Conservation (phyloP, 1,284 basidiomycete genomes). For the Fomes fomentarius region DNA sequence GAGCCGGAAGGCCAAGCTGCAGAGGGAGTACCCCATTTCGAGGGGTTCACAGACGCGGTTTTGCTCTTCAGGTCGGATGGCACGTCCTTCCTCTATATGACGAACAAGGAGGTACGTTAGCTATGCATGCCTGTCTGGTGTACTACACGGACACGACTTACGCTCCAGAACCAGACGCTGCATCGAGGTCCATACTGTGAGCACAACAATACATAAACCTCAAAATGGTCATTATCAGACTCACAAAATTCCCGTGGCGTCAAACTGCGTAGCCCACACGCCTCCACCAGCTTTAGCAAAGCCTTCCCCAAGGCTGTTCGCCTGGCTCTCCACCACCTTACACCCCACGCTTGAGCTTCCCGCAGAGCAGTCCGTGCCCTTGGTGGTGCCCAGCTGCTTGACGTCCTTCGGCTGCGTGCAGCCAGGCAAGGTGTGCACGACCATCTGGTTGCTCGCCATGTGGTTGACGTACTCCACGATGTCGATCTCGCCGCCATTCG, state of each 20-base stretch:
- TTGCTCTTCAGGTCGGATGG: slow-evolving; percentile 41
- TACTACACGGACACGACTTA: slow-evolving; percentile 40
- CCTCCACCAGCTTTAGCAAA: slow-evolving; percentile 74
- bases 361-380: slow-evolving; percentile 48
- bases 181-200: slow-evolving; percentile 14
- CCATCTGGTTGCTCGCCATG: slow-evolving; percentile 56
- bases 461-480: slow-evolving; percentile 48
- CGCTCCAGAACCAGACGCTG: slow-evolving; percentile 78
- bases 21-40: slow-evolving; percentile 54
- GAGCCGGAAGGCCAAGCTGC: slow-evolving; percentile 52
- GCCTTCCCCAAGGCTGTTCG: slow-evolving; percentile 58
- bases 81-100: slow-evolving; percentile 41
- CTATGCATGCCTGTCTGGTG: too few species aligned
- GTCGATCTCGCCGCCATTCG: slow-evolving; percentile 52
- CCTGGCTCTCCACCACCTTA: slow-evolving; percentile 57
- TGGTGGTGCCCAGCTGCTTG: slow-evolving; percentile 29
- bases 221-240: slow-evolving; percentile 34
- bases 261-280: slow-evolving; percentile 73
- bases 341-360: slow-evolving; percentile 51
- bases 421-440: slow-evolving; percentile 51
- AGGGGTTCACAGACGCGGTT: slow-evolving; percentile 36
- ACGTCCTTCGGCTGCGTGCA: slow-evolving; percentile 36
- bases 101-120: slow-evolving; percentile 3
- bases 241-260: slow-evolving; percentile 58
- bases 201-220: neutral